These are phyloP conservation scores for Metarhizium album DNA, from an alignment of 2,329 filamentous ascomycete species.

Conservation along the genomic window DNA sequence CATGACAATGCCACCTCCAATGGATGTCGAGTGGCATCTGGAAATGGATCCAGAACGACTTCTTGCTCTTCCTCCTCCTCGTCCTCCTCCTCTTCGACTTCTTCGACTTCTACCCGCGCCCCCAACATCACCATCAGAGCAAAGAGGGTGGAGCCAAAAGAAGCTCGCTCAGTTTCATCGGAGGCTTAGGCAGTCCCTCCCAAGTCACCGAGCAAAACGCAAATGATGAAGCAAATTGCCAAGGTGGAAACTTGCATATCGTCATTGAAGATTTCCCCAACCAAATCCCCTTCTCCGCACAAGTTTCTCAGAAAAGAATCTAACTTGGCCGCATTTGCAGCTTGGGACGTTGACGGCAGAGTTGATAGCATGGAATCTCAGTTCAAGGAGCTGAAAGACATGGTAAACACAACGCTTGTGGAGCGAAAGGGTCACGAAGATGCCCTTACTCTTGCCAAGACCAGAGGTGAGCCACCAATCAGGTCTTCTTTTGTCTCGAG, in stretches of 20 bases:
- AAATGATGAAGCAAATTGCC: constrained; percentile 21
- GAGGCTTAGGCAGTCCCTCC: constrained; percentile 22
- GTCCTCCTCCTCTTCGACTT: constrained; percentile 12
- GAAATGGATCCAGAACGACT: constrained; percentile 13
- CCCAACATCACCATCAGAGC: constrained; percentile 10
- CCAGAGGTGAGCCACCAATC: constrained; percentile 47
- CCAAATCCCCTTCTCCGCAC: constrained; percentile 31
- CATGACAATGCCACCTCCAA: constrained; percentile 15
- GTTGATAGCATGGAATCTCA: constrained; percentile 68
- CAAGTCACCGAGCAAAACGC: constrained; percentile 21
- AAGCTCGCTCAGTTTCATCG: constrained; percentile 11
- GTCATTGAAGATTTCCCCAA: constrained; percentile 26
- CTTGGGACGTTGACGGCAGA: constrained; percentile 69
- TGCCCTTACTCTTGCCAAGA: constrained; percentile 62
- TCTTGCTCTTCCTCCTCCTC: too few species aligned
- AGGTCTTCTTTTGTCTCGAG: not conserved
- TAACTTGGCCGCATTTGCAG: constrained; percentile 54
- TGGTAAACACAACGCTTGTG: constrained; percentile 57
- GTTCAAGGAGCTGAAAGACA: constrained; percentile 60
- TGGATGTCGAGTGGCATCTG: constrained; percentile 38
- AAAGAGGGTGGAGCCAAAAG: constrained; percentile 8
- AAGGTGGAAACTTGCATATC: constrained; percentile 22
- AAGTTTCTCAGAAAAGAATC: constrained; percentile 64
- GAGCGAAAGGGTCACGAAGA: constrained; percentile 64
- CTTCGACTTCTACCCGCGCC: not conserved